Percentiles rank a stretch among this genome's conserved stretches.
Conservation (phyloP, 768 basidiomycete species). For the Cystofilobasidium macerans region DNA sequence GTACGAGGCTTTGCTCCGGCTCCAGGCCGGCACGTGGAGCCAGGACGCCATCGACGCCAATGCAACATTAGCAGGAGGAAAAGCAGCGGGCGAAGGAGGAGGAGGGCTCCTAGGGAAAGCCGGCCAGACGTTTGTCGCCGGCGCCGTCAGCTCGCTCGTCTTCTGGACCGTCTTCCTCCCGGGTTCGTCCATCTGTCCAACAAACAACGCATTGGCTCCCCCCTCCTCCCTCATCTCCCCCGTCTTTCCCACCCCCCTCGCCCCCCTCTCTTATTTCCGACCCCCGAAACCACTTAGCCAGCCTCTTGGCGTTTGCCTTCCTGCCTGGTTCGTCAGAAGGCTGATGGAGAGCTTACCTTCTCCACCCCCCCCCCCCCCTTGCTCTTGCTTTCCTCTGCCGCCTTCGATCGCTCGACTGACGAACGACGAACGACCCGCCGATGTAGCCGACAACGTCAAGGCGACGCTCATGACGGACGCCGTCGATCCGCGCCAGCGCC, state of each 20-base stretch:
- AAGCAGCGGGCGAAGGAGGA: not conserved
- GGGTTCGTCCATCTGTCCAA: not conserved
- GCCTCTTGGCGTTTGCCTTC: too few relatives aligned
- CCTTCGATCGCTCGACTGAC: not conserved
- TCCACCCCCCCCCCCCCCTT: not conserved
- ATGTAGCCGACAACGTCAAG: slow-evolving; percentile 3
- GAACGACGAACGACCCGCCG: not conserved
- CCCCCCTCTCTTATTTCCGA: too few relatives aligned
- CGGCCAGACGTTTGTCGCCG: not conserved
- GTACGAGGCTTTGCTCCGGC: not conserved
- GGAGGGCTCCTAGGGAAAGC: not conserved
- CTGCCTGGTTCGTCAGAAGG: not conserved
- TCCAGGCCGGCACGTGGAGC: not conserved
- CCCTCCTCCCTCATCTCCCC: too few relatives aligned
- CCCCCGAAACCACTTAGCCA: too few relatives aligned
- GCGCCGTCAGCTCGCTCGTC: not conserved
- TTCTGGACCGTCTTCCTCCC: not conserved
- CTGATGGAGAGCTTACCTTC: too few relatives aligned
- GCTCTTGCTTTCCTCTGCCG: not conserved
- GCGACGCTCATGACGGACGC: not conserved
- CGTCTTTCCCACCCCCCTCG: too few relatives aligned
- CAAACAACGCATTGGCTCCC: too few relatives aligned
- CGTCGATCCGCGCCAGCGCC: not conserved
- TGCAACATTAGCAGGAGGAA: too few relatives aligned
- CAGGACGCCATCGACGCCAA: too few relatives aligned